These are phyloP conservation scores for Polyplosphaeria fusca DNA, from an alignment of 495 filamentous ascomycete genomes.

Conservation along the genomic window DNA sequence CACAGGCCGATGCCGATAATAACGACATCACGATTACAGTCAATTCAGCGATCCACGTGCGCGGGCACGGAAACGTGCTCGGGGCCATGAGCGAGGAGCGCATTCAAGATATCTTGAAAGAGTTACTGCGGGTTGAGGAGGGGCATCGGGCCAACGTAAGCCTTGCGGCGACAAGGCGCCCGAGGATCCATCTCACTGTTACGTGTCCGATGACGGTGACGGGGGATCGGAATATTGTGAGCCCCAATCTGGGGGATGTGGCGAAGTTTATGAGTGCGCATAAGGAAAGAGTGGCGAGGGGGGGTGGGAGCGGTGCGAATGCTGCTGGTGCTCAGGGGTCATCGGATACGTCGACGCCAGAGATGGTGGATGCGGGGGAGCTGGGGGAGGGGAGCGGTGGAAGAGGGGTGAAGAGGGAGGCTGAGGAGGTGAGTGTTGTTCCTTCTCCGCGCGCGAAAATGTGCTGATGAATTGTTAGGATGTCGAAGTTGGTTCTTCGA, in stretches of 20 bases:
- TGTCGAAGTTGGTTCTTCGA: too few relatives aligned
- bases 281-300: background rate
- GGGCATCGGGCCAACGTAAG: background rate
- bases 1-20: conserved; percentile 1
- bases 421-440: background rate
- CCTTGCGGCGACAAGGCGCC: background rate
- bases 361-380: too few relatives aligned
- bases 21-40: conserved; percentile 9
- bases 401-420: conserved; percentile 14
- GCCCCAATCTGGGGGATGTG: conserved; percentile 3
- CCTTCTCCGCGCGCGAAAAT: too few relatives aligned
- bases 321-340: background rate
- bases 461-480: too few relatives aligned
- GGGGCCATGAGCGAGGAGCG: too few relatives aligned
- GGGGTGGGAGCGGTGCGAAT: background rate
- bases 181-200: conserved; percentile 15
- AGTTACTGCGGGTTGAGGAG: too few relatives aligned
- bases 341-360: conserved; percentile 1
- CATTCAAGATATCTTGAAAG: too few relatives aligned
- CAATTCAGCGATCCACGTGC: conserved; percentile 17
- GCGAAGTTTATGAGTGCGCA: too few relatives aligned
- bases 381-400: background rate
- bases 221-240: conserved; percentile 23
- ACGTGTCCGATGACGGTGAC: conserved; percentile 21
- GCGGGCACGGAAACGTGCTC: conserved; percentile 21